phyloP scores from a whole-genome alignment of 75 land plant species.

The Cupressus sempervirens region DNA sequence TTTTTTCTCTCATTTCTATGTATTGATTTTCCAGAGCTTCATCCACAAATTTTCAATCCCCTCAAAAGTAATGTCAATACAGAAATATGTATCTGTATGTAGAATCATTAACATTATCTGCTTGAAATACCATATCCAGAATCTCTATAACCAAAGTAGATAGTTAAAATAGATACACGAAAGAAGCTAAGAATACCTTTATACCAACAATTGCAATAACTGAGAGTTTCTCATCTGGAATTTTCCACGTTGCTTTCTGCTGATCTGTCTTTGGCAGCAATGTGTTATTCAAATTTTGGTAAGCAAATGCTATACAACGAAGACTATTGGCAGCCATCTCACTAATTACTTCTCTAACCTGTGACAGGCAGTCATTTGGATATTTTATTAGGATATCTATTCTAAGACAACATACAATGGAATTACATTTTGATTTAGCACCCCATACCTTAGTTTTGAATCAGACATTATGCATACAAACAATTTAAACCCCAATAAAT shows the following conservation, averaged over 20 bases:
- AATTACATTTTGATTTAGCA: background rate
- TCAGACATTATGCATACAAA: background rate
- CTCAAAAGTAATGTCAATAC: background rate
- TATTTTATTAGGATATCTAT: background rate
- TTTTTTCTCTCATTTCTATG: background rate
- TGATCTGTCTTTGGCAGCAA: constrained; percentile 12
- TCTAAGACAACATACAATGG: background rate
- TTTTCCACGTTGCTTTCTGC: constrained; percentile 17
- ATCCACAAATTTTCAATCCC: background rate
- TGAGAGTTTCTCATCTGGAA: constrained; percentile 22
- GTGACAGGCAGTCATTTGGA: background rate
- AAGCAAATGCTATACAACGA: constrained; percentile 25
- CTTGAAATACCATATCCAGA: background rate
- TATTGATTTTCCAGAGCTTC: background rate
- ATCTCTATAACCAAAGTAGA: background rate
- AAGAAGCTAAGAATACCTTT: constrained; percentile 13
- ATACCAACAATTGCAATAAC: constrained; percentile 28
- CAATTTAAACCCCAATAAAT: background rate
- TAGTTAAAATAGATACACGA: background rate
- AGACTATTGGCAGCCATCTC: constrained; percentile 30
- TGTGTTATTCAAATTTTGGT: constrained; percentile 1
- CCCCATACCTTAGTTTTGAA: background rate
- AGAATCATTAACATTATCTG: background rate
- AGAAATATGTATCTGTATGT: background rate
- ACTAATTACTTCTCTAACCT: constrained; percentile 20